Conservation (phyloP, 1,284 basidiomycete genomes). For the Cystobasidium slooffiae region DNA sequence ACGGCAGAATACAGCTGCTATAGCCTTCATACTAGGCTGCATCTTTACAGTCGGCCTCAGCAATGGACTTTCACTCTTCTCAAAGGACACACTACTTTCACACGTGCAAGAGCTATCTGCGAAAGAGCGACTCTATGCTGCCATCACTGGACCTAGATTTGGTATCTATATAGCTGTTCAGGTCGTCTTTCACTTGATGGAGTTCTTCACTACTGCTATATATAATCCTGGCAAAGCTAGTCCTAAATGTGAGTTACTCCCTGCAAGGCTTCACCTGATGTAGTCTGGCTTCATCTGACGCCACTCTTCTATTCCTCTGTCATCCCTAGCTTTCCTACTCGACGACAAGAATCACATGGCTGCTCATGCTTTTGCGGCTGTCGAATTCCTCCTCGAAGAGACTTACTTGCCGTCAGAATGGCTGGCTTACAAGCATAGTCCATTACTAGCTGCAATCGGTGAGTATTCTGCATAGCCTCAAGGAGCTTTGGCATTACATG, state of each 20-base stretch:
- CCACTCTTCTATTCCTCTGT: neutral
- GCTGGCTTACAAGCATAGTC: constrained; percentile 48
- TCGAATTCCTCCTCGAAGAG: constrained; percentile 73
- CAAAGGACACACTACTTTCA: neutral
- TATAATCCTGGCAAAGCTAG: constrained; percentile 93
- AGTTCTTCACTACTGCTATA: constrained; percentile 92
- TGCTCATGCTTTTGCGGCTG: constrained; percentile 76
- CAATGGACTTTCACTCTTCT: constrained; percentile 28
- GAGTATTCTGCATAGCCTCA: neutral
- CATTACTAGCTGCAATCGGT: constrained; percentile 47
- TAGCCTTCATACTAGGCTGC: constrained; percentile 52
- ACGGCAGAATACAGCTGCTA: constrained; percentile 51
- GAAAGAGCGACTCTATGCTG: constrained; percentile 24
- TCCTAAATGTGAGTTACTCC: constrained; percentile 76
- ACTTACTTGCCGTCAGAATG: constrained; percentile 46
- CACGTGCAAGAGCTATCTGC: neutral
- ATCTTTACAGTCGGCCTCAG: constrained; percentile 47
- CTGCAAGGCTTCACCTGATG: neutral
- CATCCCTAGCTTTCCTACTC: constrained; percentile 79
- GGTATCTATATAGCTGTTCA: constrained; percentile 80
- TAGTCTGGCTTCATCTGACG: neutral
- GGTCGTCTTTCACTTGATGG: constrained; percentile 87
- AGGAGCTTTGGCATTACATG: neutral
- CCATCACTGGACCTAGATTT: constrained; percentile 67
- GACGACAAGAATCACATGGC: constrained; percentile 89